These are phyloP conservation scores for Aspergillus uvarum DNA, from an alignment of 2,329 filamentous ascomycete genomes.

Conservation along the genomic window DNA sequence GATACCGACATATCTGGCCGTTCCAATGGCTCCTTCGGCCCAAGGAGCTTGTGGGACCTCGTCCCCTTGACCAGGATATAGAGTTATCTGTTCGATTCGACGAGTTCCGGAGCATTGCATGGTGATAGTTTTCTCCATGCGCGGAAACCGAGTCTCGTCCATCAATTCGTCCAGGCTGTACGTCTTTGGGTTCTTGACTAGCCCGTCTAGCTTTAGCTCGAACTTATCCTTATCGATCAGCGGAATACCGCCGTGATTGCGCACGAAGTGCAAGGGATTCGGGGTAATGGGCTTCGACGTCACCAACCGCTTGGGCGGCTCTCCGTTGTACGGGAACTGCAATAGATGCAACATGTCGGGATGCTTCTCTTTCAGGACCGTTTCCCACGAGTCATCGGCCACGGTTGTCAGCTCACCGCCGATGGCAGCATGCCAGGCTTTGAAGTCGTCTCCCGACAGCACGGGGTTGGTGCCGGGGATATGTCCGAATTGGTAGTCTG, in stretches of 20 bases:
- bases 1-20: constrained; percentile 62
- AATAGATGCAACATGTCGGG: constrained; percentile 62
- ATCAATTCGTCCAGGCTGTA: constrained; percentile 61
- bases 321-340: constrained; percentile 65
- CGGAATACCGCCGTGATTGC: constrained; percentile 72
- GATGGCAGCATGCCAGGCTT: constrained; percentile 58
- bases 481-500: constrained; percentile 58
- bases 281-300: constrained; percentile 57
- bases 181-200: constrained; percentile 58
- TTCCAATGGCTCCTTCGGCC: constrained; percentile 68
- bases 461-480: constrained; percentile 60
- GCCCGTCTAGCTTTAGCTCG: constrained; percentile 57
- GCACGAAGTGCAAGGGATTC: constrained; percentile 65
- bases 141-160: constrained; percentile 60
- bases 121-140: constrained; percentile 58
- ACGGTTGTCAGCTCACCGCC: constrained; percentile 48
- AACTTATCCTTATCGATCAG: constrained; percentile 59
- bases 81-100: constrained; percentile 65
- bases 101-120: constrained; percentile 70
- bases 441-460: constrained; percentile 57
- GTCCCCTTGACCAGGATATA: constrained; percentile 67
- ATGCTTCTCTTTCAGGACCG: constrained; percentile 58
- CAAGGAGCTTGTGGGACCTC: constrained; percentile 54
- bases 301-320: constrained; percentile 60
- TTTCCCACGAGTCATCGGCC: constrained; percentile 60